Evolutionary conservation across 331 rosid genomes (phyloP).

Genomic region (Arachis monticola): DNA sequence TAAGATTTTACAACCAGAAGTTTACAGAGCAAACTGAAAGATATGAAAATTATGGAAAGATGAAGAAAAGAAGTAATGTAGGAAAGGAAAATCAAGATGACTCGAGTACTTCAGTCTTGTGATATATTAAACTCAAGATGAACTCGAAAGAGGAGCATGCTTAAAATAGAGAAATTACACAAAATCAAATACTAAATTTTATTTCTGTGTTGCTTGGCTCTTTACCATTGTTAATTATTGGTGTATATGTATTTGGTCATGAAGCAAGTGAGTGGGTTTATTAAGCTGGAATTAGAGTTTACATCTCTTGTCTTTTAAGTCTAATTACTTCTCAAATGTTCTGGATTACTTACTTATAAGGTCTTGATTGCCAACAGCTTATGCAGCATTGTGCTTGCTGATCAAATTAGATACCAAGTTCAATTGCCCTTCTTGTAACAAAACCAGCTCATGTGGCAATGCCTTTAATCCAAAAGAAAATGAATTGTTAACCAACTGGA

Average conservation of each 20-base stretch:
- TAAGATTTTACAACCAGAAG: neutral
- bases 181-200: neutral
- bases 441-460: neutral
- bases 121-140: neutral
- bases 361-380: neutral
- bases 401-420: neutral
- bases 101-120: neutral
- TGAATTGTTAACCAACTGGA: neutral
- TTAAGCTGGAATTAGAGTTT: neutral
- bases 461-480: neutral
- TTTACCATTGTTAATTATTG: neutral
- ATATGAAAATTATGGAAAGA: too few species aligned
- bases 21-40: neutral
- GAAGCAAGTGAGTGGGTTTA: neutral
- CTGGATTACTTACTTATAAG: neutral
- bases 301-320: neutral
- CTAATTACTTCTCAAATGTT: neutral
- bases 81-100: neutral
- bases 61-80: neutral
- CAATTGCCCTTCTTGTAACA: neutral
- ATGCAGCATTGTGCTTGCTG: constrained; percentile 5
- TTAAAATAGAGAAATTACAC: constrained; percentile 4
- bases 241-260: neutral
- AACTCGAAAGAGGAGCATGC: neutral
- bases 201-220: neutral